phyloP scores from a whole-genome alignment of 129 eudicot species.

The Arctium lappa region DNA sequence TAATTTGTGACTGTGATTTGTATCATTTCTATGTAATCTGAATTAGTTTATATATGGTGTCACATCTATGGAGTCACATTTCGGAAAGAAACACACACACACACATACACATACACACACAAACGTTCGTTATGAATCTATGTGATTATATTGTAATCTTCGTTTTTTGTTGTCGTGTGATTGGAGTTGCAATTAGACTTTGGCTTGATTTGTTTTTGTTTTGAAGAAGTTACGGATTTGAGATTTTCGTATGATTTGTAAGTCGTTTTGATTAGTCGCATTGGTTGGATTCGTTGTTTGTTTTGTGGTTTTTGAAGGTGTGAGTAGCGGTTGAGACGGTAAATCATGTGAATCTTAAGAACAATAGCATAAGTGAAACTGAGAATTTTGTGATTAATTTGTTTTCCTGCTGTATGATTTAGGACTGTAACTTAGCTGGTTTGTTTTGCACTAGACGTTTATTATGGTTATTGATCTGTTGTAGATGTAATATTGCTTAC shows the following conservation, averaged over 20 bases:
- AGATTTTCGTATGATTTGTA: neutral
- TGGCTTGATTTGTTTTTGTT: neutral
- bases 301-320: conserved; percentile 1
- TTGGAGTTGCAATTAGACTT: neutral
- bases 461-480: neutral
- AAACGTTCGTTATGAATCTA: neutral
- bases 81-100: no score
- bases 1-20: neutral
- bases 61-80: neutral
- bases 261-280: neutral
- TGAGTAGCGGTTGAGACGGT: neutral
- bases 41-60: neutral
- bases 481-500: neutral
- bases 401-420: neutral
- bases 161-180: neutral
- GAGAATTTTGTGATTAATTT: neutral
- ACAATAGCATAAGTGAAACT: neutral
- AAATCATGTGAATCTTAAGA: conserved; percentile 1
- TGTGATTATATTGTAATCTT: neutral
- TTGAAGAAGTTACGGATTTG: neutral
- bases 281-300: neutral
- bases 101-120: neutral
- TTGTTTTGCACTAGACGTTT: neutral
- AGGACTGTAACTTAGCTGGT: neutral
- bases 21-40: neutral